phyloP scores from a whole-genome alignment of 208 protist species.

The Trypanosoma boissoni region DNA sequence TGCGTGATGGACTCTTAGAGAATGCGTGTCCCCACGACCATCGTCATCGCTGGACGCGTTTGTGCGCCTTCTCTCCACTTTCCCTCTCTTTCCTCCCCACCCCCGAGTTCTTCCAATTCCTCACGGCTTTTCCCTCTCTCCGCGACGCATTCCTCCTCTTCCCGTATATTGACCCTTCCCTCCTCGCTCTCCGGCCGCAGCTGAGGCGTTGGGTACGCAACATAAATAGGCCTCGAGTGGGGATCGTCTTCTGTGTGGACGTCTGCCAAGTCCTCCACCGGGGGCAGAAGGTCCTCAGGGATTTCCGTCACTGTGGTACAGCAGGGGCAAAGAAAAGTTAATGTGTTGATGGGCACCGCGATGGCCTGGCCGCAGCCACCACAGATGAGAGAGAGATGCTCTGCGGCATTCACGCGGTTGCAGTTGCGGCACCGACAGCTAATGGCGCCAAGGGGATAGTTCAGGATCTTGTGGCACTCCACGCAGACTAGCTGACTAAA shows the following conservation, averaged over 20 bases:
- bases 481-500: constrained; percentile 68
- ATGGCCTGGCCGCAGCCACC: constrained; percentile 37
- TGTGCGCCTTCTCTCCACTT: constrained; percentile 1
- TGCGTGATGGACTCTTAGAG: constrained; percentile 11
- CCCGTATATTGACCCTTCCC: neutral
- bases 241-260: constrained; percentile 11
- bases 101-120: neutral
- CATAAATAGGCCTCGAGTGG: constrained; percentile 49
- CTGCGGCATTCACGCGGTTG: constrained; percentile 54
- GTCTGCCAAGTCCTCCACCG: constrained; percentile 29
- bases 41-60: neutral
- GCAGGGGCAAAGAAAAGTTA: constrained; percentile 64
- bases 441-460: constrained; percentile 62
- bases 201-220: constrained; percentile 43
- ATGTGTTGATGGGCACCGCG: constrained; percentile 72
- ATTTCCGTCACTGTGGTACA: constrained; percentile 75
- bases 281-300: constrained; percentile 60
- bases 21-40: constrained; percentile 57
- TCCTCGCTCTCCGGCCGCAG: constrained; percentile 1
- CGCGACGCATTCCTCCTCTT: neutral
- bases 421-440: constrained; percentile 78
- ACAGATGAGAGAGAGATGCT: constrained; percentile 54
- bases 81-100: constrained; percentile 3
- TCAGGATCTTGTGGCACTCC: constrained; percentile 64
- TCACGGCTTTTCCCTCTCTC: neutral